phyloP scores from a whole-genome alignment of 2,329 filamentous ascomycete species.

The Colletotrichum limetticola region DNA sequence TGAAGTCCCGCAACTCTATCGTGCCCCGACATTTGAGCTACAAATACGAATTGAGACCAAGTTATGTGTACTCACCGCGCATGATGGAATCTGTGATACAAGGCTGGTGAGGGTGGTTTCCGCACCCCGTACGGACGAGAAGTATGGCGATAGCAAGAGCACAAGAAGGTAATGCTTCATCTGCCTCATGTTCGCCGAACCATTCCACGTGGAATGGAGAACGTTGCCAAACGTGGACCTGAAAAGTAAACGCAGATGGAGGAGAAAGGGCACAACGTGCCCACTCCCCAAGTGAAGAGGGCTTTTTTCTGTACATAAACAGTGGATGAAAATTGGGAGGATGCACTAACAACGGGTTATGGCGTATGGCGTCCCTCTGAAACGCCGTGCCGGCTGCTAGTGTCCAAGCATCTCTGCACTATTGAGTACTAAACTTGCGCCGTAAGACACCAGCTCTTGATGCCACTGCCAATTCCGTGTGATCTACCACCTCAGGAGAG shows the following conservation, averaged over 20 bases:
- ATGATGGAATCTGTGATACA: background rate
- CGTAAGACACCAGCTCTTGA: background rate
- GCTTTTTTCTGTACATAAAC: background rate
- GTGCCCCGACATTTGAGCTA: too few relatives aligned
- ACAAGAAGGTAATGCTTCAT: background rate
- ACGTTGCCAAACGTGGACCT: background rate
- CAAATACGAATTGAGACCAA: background rate
- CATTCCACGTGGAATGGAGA: background rate
- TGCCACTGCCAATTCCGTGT: background rate
- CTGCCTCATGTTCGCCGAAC: background rate
- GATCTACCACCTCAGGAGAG: background rate
- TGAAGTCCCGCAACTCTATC: too few relatives aligned
- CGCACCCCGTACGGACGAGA: background rate
- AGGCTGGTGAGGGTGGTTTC: background rate
- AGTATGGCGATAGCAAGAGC: background rate
- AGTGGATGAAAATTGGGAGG: background rate
- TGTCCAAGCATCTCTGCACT: background rate
- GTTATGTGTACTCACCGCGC: background rate
- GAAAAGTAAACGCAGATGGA: background rate
- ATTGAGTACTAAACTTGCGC: background rate
- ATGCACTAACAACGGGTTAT: background rate
- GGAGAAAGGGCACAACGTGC: background rate
- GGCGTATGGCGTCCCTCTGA: background rate
- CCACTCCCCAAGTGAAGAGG: background rate
- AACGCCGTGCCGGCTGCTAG: background rate